phyloP scores from a whole-genome alignment of 176 grass and related monocot species.

The Raddia guianensis region DNA sequence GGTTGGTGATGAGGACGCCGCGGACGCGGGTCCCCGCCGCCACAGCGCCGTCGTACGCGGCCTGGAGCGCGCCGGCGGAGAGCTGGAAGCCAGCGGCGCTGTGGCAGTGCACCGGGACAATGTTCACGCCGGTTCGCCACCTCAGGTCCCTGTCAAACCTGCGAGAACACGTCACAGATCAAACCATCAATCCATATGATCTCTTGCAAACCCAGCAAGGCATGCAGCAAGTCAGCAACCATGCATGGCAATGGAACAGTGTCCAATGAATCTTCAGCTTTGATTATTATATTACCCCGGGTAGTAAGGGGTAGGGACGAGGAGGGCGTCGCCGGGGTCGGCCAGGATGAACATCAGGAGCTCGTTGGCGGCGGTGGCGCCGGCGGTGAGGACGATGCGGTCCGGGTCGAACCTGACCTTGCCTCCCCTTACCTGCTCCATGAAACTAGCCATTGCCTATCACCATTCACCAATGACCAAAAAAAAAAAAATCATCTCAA shows the following conservation, averaged over 20 bases:
- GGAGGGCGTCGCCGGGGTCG: slow-evolving; percentile 71
- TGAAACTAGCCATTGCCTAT: slow-evolving; percentile 86
- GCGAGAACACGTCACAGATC: background rate
- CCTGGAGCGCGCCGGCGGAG: slow-evolving; percentile 56
- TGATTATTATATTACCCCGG: slow-evolving; percentile 73
- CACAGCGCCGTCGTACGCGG: slow-evolving; percentile 49
- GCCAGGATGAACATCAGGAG: slow-evolving; percentile 76
- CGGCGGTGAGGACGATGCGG: slow-evolving; percentile 81
- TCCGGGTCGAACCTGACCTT: slow-evolving; percentile 70
- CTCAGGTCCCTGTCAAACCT: slow-evolving; percentile 83
- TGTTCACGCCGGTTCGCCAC: slow-evolving; percentile 84
- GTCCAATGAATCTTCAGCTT: background rate
- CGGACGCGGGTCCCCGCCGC: slow-evolving; percentile 49
- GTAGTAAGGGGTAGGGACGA: slow-evolving; percentile 91
- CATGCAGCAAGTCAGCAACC: no score
- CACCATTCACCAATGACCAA: no score
- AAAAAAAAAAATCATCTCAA: no score
- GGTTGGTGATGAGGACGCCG: slow-evolving; percentile 76
- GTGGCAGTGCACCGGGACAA: slow-evolving; percentile 77
- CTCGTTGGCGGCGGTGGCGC: slow-evolving; percentile 86
- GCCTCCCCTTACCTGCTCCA: slow-evolving; percentile 80
- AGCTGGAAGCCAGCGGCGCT: slow-evolving; percentile 76
- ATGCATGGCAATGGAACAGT: slow-evolving; percentile 31
- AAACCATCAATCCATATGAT: background rate
- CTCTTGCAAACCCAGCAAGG: background rate